Conservation (phyloP, 208 protist genomes). For the Leishmania gerbilli region DNA sequence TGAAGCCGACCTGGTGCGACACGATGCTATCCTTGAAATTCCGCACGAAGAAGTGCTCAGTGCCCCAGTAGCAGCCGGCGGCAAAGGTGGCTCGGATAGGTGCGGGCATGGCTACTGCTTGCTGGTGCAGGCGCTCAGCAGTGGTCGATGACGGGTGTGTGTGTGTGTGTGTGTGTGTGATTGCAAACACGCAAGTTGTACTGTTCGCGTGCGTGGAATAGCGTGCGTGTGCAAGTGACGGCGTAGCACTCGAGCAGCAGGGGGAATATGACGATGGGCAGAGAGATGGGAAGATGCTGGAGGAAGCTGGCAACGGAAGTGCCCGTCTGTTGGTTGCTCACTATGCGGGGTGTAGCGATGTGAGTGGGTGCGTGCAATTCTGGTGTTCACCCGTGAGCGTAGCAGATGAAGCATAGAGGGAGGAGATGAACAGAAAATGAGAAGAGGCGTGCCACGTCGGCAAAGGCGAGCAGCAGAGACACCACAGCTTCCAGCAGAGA, state of each 20-base stretch:
- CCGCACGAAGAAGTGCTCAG: constrained; percentile 90
- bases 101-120: constrained; percentile 13
- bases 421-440: neutral
- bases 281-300: neutral
- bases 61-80: constrained; percentile 94
- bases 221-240: neutral
- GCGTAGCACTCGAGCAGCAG: neutral
- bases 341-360: neutral
- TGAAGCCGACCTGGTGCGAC: constrained; percentile 87
- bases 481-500: neutral
- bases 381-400: neutral
- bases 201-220: neutral
- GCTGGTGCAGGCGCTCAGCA: neutral
- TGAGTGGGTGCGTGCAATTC: neutral
- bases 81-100: constrained; percentile 78
- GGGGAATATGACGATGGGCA: constrained; percentile 14
- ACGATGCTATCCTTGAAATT: constrained; percentile 84
- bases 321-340: neutral
- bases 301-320: neutral
- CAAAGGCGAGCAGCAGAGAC: neutral
- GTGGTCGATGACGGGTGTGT: neutral
- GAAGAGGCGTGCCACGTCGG: neutral
- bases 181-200: neutral
- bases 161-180: neutral
- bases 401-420: neutral